Evolutionary conservation across 306 rosid species (phyloP).

Genomic region (Ceratonia siliqua): DNA sequence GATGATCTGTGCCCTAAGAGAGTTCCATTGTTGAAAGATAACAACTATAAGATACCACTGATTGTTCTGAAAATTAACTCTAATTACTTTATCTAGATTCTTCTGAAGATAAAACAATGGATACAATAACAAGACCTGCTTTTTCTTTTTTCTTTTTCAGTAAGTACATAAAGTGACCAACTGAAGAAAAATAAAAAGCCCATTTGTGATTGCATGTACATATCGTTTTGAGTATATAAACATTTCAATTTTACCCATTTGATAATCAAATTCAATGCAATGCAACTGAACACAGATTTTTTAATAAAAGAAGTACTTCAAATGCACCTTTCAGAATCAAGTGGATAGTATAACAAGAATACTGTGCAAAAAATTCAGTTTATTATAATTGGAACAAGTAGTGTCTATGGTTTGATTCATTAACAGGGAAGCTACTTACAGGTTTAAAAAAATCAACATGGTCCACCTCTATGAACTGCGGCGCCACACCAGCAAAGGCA

Average conservation of each 20-base stretch:
- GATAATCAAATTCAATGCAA: neutral
- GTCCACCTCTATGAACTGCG: slow-evolving; percentile 85
- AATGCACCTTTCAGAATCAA: neutral
- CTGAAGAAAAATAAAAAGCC: neutral
- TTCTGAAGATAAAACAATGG: neutral
- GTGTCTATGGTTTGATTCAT: neutral
- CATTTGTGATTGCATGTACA: neutral
- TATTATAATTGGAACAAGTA: neutral
- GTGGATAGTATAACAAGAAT: neutral
- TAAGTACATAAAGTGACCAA: neutral
- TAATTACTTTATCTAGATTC: neutral
- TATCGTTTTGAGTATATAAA: neutral
- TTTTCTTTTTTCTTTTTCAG: neutral
- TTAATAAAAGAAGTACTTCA: neutral
- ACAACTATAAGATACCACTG: neutral
- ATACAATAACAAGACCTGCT: too few relatives aligned
- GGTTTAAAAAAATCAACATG: slow-evolving; percentile 89
- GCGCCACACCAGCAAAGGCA: slow-evolving; percentile 81
- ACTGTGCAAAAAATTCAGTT: slow-evolving; percentile 6
- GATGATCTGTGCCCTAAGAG: neutral
- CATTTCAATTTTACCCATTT: neutral
- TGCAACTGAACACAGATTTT: neutral
- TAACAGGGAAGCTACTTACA: slow-evolving; percentile 47
- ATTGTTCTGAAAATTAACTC: neutral
- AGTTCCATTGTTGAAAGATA: slow-evolving; percentile 21